These are phyloP conservation scores for Physaria fendleri DNA, from an alignment of 345 rosid species.

Conservation along the genomic window DNA sequence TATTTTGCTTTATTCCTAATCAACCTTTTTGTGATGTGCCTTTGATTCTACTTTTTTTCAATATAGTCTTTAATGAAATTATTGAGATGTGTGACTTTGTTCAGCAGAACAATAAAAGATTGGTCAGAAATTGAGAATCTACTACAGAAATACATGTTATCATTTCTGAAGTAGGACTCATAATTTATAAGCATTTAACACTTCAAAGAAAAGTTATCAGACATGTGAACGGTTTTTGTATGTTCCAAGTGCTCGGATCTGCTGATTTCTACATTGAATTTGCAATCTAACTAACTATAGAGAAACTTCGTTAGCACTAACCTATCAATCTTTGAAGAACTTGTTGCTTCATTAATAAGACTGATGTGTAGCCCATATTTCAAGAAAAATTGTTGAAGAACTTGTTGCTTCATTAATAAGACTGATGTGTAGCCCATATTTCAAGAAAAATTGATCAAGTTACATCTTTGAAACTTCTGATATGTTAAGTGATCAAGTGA, in stretches of 20 bases:
- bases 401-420: neutral
- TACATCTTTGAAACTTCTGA: no score
- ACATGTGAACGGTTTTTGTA: neutral
- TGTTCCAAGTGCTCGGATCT: neutral
- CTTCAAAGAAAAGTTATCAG: neutral
- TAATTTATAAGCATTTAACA: neutral
- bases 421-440: neutral
- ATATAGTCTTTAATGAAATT: neutral
- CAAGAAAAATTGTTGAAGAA: neutral
- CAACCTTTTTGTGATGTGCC: neutral
- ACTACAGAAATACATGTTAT: neutral
- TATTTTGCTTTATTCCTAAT: neutral
- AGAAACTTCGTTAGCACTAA: neutral
- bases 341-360: neutral
- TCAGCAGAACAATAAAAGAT: neutral
- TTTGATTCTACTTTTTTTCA: neutral
- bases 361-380: neutral
- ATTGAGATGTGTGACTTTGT: neutral
- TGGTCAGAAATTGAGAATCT: neutral
- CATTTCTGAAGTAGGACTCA: neutral
- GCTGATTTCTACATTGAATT: neutral
- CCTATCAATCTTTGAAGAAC: neutral
- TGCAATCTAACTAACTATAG: neutral
- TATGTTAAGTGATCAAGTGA: conserved; percentile 7
- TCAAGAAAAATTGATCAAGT: no score